Conservation (phyloP, 2,329 filamentous ascomycete genomes). For the Rutstroemia sp. region DNA sequence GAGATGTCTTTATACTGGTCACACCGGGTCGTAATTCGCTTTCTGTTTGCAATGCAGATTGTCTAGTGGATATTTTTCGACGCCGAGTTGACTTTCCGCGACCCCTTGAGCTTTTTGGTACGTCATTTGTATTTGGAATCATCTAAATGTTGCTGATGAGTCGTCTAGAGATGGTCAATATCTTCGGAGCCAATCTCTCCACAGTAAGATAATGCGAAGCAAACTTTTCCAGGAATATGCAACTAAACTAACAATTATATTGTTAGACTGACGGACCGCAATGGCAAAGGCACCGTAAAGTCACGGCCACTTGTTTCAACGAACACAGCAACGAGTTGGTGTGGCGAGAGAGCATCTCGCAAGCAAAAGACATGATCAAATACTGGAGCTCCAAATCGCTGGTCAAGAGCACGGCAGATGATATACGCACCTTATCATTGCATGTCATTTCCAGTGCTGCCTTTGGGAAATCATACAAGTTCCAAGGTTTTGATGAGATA, state of each 20-base stretch:
- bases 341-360: neutral
- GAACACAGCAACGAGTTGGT: neutral
- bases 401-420: neutral
- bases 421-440: neutral
- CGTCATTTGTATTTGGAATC: neutral
- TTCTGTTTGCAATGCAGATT: neutral
- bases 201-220: neutral
- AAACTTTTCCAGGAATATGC: neutral
- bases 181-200: neutral
- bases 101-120: neutral
- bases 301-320: conserved; percentile 1
- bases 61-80: neutral
- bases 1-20: neutral
- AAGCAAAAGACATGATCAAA: neutral
- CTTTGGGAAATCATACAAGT: conserved; percentile 2
- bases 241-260: too few species aligned
- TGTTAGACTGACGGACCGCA: neutral
- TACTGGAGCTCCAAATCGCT: neutral
- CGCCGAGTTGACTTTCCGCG: neutral
- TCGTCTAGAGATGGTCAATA: neutral
- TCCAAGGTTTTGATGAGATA: neutral
- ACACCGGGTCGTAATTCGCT: neutral
- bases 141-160: neutral
- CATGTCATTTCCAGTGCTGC: conserved; percentile 2
- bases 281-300: conserved; percentile 5